Evolutionary conservation across 768 basidiomycete genomes (phyloP).

Genomic region (Porphyrellus cyaneotinctus): DNA sequence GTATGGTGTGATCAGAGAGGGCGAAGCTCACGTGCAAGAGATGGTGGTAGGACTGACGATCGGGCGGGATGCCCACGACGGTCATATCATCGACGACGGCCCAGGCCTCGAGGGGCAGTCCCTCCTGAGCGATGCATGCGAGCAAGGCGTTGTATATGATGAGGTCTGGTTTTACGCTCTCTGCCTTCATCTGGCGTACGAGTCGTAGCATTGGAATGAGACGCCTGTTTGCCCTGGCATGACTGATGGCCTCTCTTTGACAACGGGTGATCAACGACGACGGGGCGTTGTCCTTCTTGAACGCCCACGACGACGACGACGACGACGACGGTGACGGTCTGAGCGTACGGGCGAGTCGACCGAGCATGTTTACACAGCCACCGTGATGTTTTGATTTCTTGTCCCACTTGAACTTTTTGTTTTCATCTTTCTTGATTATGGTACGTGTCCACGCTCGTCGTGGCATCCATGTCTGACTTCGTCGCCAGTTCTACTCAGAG

Average conservation of each 20-base stretch:
- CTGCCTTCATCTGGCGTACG: conserved; percentile 55
- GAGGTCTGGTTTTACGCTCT: conserved; percentile 49
- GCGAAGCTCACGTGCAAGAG: conserved; percentile 52
- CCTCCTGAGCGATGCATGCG: conserved; percentile 41
- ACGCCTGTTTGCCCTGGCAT: conserved; percentile 34
- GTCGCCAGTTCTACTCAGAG: conserved; percentile 71
- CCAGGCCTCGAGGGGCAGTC: conserved; percentile 49
- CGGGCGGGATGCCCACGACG: conserved; percentile 44
- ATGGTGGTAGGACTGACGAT: conserved; percentile 50
- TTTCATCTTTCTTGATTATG: too few relatives aligned
- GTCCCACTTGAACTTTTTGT: conserved; percentile 14
- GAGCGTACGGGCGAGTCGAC: too few relatives aligned
- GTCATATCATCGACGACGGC: conserved; percentile 71
- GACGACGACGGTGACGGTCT: too few relatives aligned
- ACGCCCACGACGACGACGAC: conserved; percentile 26
- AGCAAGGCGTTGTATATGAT: conserved; percentile 57
- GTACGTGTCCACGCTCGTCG: conserved; percentile 5
- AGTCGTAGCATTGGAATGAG: conserved; percentile 41
- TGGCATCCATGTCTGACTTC: background rate
- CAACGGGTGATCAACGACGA: conserved; percentile 28
- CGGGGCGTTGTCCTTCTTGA: conserved; percentile 22
- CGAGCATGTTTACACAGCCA: background rate
- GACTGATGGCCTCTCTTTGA: conserved; percentile 30
- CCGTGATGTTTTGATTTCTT: conserved; percentile 15
- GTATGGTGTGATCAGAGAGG: background rate